A percentile compares a stretch with the other conserved stretches of the same genome.
phyloP scores from a whole-genome alignment of 495 filamentous ascomycete species.

The Penicillium psychrofluorescens region DNA sequence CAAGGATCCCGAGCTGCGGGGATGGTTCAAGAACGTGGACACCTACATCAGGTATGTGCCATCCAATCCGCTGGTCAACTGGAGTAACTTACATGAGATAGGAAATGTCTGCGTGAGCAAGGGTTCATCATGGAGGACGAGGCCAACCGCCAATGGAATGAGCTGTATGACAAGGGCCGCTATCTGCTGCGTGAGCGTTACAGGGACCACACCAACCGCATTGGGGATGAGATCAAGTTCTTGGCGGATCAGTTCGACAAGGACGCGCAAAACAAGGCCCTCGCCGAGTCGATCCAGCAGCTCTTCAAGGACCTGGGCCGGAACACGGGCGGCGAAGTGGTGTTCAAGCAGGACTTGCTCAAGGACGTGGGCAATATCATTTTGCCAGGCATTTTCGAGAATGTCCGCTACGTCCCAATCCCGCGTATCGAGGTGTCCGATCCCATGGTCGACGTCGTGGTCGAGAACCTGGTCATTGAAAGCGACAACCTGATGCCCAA shows the following conservation, averaged over 20 bases:
- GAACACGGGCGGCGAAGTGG: conserved; percentile 72
- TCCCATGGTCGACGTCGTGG: conserved; percentile 71
- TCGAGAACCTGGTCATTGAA: conserved; percentile 93
- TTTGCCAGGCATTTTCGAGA: conserved; percentile 77
- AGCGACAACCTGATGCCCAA: conserved; percentile 97
- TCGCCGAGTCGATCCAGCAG: conserved; percentile 68
- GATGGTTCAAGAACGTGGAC: conserved; percentile 82
- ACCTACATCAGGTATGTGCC: conserved; percentile 55
- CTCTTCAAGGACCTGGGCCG: conserved; percentile 84
- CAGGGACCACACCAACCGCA: conserved; percentile 75
- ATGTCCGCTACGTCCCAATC: conserved; percentile 83
- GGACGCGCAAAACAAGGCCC: conserved; percentile 77
- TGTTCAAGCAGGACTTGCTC: conserved; percentile 85
- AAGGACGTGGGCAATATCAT: conserved; percentile 87
- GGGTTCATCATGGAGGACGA: conserved; percentile 84
- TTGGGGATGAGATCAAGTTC: conserved; percentile 87
- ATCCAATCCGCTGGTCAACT: background rate
- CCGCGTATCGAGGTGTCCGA: conserved; percentile 93
- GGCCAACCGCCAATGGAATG: conserved; percentile 76
- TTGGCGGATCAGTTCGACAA: conserved; percentile 80
- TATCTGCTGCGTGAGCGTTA: conserved; percentile 88
- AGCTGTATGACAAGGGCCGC: conserved; percentile 77
- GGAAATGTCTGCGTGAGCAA: conserved; percentile 74
- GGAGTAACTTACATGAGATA: conserved; percentile 9
- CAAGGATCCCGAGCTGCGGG: conserved; percentile 74